These are phyloP conservation scores for Auricularia heimuer DNA, from an alignment of 768 basidiomycete species.

Conservation along the genomic window DNA sequence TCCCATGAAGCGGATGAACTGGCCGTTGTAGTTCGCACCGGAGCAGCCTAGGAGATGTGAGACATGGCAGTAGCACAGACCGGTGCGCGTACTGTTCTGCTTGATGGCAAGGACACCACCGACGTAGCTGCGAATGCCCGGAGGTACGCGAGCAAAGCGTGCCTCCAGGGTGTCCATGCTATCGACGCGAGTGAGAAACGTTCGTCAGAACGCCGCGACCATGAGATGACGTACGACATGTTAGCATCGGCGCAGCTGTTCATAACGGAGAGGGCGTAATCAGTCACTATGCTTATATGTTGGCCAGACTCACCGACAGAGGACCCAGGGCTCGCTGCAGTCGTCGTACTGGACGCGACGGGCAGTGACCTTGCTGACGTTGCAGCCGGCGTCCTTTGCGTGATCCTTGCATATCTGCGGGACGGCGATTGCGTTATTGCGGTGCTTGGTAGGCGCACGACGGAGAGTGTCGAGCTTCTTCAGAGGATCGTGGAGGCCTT, in stretches of 20 bases:
- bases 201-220: too few relatives aligned
- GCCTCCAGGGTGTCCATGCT: background rate
- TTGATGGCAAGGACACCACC: background rate
- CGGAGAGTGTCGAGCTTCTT: background rate
- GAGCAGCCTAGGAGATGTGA: background rate
- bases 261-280: background rate
- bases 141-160: background rate
- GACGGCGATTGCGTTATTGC: background rate
- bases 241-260: background rate
- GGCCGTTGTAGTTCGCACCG: background rate
- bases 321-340: background rate
- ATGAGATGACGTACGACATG: background rate
- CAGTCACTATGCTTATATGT: too few relatives aligned
- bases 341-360: conserved; percentile 1
- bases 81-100: background rate
- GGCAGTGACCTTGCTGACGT: background rate
- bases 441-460: background rate
- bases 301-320: background rate
- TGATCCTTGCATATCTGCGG: background rate
- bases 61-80: too few relatives aligned
- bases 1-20: background rate
- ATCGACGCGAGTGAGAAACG: too few relatives aligned
- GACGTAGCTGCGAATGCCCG: background rate
- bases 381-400: background rate
- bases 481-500: background rate